phyloP scores from a whole-genome alignment of 768 basidiomycete species.

The Russula dissimulans region DNA sequence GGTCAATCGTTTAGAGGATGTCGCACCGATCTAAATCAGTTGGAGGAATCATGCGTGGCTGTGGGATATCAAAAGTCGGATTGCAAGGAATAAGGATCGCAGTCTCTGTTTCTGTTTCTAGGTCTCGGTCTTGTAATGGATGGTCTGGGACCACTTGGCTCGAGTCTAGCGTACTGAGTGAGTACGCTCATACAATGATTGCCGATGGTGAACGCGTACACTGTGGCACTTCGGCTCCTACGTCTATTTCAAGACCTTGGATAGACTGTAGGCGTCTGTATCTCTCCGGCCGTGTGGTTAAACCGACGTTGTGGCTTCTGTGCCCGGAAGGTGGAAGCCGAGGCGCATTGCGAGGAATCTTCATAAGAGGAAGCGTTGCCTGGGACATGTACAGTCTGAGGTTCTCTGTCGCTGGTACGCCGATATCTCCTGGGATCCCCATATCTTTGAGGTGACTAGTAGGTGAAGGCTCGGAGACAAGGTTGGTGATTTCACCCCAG shows the following conservation, averaged over 20 bases:
- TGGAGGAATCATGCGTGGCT: constrained; percentile 6
- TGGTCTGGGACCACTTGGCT: constrained; percentile 1
- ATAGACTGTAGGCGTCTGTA: constrained; percentile 9
- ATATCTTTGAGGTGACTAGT: not conserved
- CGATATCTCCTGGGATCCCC: constrained; percentile 14
- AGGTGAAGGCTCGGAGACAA: not conserved
- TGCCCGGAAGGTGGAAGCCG: constrained; percentile 15
- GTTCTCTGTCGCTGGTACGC: constrained; percentile 16
- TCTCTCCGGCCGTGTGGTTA: constrained; percentile 14
- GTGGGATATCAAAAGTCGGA: constrained; percentile 14
- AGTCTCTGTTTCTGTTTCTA: constrained; percentile 1
- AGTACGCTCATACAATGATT: not conserved
- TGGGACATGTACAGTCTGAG: constrained; percentile 14
- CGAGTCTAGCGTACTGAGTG: not conserved
- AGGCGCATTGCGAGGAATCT: constrained; percentile 9
- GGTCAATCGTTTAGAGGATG: not conserved
- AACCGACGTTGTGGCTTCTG: constrained; percentile 12
- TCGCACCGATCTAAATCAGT: constrained; percentile 10
- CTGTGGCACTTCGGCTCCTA: not conserved
- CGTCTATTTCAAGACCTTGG: not conserved
- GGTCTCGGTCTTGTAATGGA: not conserved
- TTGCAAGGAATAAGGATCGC: constrained; percentile 11
- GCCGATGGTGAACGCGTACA: not conserved
- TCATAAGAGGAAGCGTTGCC: constrained; percentile 15
- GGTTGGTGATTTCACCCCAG: not conserved